Conservation (phyloP, 2,329 filamentous ascomycete species). For the Fusarium sp. region DNA sequence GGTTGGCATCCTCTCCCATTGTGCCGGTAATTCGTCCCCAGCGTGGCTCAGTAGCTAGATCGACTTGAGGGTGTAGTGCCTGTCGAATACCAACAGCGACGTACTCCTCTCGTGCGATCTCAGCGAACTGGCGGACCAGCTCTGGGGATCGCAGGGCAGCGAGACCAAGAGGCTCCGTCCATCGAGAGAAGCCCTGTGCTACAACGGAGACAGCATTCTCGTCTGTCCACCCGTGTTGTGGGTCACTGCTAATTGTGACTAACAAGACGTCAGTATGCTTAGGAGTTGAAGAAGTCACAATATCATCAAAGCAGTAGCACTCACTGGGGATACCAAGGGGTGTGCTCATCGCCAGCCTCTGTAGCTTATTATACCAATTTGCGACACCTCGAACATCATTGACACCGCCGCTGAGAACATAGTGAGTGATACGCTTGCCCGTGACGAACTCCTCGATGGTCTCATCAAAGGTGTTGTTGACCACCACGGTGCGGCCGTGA, state of each 20-base stretch:
- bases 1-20: slow-evolving; percentile 59
- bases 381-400: slow-evolving; percentile 48
- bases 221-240: slow-evolving; percentile 54
- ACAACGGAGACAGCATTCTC: slow-evolving; percentile 43
- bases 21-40: slow-evolving; percentile 58
- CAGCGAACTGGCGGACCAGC: slow-evolving; percentile 56
- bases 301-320: background rate
- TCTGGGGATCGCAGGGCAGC: slow-evolving; percentile 57
- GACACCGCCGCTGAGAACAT: slow-evolving; percentile 57
- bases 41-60: slow-evolving; percentile 60
- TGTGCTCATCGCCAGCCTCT: slow-evolving; percentile 54
- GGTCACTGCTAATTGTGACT: slow-evolving; percentile 45
- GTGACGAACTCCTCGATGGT: slow-evolving; percentile 28
- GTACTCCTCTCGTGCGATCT: slow-evolving; percentile 59
- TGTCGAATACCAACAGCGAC: slow-evolving; percentile 53
- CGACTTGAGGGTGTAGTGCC: slow-evolving; percentile 60
- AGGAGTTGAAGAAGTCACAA: background rate
- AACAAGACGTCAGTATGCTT: background rate
- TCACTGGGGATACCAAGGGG: slow-evolving; percentile 56
- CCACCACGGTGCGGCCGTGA: slow-evolving; percentile 41
- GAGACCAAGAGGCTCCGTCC: slow-evolving; percentile 61
- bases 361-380: slow-evolving; percentile 54
- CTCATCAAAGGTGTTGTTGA: slow-evolving; percentile 30
- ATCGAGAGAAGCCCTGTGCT: slow-evolving; percentile 57
- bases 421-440: slow-evolving; percentile 50